A percentile compares a stretch with the other conserved stretches of the same genome.
These are phyloP conservation scores for Rhodotorula sphaerocarpa DNA, from an alignment of 768 basidiomycete species.

Conservation along the genomic window DNA sequence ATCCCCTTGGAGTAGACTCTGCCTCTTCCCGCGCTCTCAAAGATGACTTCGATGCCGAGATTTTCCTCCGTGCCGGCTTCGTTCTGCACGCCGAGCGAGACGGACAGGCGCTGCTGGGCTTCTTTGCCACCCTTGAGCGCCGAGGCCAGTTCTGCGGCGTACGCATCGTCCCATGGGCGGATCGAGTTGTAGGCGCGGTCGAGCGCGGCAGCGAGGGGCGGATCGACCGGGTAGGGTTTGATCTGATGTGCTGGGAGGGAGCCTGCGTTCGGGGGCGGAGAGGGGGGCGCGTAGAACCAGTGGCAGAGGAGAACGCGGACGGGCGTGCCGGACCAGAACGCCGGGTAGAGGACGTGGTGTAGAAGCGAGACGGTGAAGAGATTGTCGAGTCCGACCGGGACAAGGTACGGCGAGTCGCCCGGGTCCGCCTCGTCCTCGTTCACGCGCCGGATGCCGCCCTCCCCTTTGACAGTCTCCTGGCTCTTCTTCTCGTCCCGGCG, in stretches of 20 bases:
- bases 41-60: constrained; percentile 36
- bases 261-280: not conserved
- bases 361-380: constrained; percentile 34
- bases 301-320: constrained; percentile 24
- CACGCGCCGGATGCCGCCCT: not conserved
- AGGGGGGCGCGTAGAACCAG: constrained; percentile 31
- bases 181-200: constrained; percentile 35
- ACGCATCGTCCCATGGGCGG: constrained; percentile 28
- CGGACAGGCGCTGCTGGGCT: constrained; percentile 34
- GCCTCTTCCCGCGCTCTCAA: constrained; percentile 15
- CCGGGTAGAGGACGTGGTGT: constrained; percentile 27
- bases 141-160: constrained; percentile 30
- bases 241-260: constrained; percentile 17
- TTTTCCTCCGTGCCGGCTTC: constrained; percentile 15
- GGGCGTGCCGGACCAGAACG: constrained; percentile 33
- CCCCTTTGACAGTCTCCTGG: not conserved
- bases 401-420: not conserved
- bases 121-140: constrained; percentile 34
- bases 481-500: not conserved
- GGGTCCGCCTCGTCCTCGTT: constrained; percentile 4
- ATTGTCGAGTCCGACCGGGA: constrained; percentile 36
- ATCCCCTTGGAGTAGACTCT: constrained; percentile 25
- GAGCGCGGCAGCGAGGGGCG: constrained; percentile 27
- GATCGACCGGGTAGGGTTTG: constrained; percentile 37
- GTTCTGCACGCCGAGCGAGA: constrained; percentile 20